Evolutionary conservation across 2,329 filamentous ascomycete species (phyloP), one percentile per base, ranked within the genome.

Genomic region (Cryphonectria naterciae): DNA sequence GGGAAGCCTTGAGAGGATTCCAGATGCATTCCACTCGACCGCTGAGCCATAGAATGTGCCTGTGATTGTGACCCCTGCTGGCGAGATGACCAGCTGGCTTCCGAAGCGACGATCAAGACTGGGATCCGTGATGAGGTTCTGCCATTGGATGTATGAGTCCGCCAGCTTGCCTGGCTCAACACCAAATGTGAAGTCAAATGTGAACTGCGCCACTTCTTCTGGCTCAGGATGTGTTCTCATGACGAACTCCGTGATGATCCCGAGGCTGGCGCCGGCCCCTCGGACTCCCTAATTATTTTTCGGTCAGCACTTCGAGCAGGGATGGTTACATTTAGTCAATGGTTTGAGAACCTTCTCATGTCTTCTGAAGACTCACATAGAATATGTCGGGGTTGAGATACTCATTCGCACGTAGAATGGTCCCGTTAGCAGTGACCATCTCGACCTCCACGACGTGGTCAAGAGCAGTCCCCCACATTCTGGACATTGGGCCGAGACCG

Each of bases 1-100:
- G 1, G 87, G 87, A 2, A 89, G 83, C 68, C 79, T 81, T 28
- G 78, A 76, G 2, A 81, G 79, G 35, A 89, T 88, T 0, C 85
- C 86, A 0, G 83, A 82, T 2, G 82, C 82, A 4, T 85, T 75
- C 75, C 85, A 92, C 75, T 92, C 88, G 0, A 80, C 82, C 61
- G 85, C 79, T 0, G 86, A 86, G 13, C 89, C 89, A 75, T 89
- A 91, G 75, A 88, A 92, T 0, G 86, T 89, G 2, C 87, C 89
- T 0, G 86, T 86, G 73, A 91, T 86, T 70, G 89, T 76, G 68
- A 84, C 84, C 1, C 87, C 87, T 0, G 86, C 78, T 32, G 86
- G 84, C 46, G 87, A 81, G 61, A 88, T 80, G 46, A 88, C 82
- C 68, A 91, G 85, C 67, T 88, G 82, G 6, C 84, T 85, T 2